Percentiles rank a stretch among this genome's conserved stretches.
phyloP scores from a whole-genome alignment of 2,329 filamentous ascomycete species.

The Emergomyces africanus region DNA sequence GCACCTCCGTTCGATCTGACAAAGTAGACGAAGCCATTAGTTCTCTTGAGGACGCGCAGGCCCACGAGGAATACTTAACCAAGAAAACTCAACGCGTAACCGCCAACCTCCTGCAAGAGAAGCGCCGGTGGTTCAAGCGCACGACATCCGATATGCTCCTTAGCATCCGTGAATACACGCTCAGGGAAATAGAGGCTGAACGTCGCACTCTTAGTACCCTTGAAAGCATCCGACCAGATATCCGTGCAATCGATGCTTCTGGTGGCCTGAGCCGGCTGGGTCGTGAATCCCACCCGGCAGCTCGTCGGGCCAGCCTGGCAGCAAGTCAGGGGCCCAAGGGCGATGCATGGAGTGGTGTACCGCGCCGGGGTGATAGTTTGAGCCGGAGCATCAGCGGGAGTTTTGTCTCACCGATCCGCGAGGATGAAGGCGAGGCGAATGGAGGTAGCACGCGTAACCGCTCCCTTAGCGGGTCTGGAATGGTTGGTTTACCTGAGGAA shows the following conservation, averaged over 20 bases:
- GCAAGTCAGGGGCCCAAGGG: conserved; percentile 92
- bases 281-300: conserved; percentile 68
- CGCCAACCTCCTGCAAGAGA: conserved; percentile 74
- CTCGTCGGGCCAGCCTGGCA: conserved; percentile 61
- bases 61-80: conserved; percentile 65
- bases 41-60: conserved; percentile 74
- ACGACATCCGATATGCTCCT: conserved; percentile 72
- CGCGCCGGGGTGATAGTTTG: conserved; percentile 65
- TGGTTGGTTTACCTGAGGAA: conserved; percentile 36
- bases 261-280: conserved; percentile 84
- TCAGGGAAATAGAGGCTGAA: conserved; percentile 92
- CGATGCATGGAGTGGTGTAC: conserved; percentile 96
- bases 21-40: conserved; percentile 98
- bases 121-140: conserved; percentile 78
- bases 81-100: conserved; percentile 85
- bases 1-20: conserved; percentile 74
- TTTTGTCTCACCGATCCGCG: conserved; percentile 50
- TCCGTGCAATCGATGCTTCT: conserved; percentile 80
- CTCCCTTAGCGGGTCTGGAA: conserved; percentile 27
- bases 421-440: conserved; percentile 46
- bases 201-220: conserved; percentile 79
- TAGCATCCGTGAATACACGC: conserved; percentile 80
- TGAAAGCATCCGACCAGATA: conserved; percentile 87
- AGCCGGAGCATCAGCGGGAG: conserved; percentile 65
- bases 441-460: conserved; percentile 33